These are phyloP conservation scores for Cyclotella kingstonii DNA, from an alignment of 108 stramenopile genomes.

Conservation along the genomic window DNA sequence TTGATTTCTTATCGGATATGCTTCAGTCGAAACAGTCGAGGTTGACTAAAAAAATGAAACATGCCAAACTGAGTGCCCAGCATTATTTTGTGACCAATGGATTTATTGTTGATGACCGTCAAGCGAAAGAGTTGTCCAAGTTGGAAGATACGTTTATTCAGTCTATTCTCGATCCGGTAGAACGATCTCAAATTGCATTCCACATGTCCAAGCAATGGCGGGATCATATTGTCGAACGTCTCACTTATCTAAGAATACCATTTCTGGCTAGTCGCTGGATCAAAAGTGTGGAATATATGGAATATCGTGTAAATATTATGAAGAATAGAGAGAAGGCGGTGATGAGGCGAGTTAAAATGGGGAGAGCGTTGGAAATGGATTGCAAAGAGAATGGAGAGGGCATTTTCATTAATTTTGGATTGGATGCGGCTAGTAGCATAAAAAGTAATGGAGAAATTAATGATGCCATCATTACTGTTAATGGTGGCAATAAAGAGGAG, in stretches of 20 bases:
- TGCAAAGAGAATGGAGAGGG: constrained; percentile 45
- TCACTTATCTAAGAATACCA: constrained; percentile 50
- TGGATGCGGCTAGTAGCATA: background rate
- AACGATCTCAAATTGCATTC: constrained; percentile 70
- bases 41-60: constrained; percentile 89
- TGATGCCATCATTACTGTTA: background rate
- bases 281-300: constrained; percentile 73
- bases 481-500: constrained; percentile 1
- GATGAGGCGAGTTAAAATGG: constrained; percentile 74
- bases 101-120: constrained; percentile 32
- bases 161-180: constrained; percentile 55
- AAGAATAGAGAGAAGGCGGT: constrained; percentile 69
- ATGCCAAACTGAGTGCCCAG: constrained; percentile 71
- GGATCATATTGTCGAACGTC: constrained; percentile 64
- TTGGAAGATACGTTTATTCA: constrained; percentile 63
- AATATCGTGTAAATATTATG: constrained; percentile 51
- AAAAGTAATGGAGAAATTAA: background rate
- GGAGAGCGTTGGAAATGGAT: constrained; percentile 61
- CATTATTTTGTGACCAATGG: constrained; percentile 46
- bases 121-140: constrained; percentile 54
- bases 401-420: constrained; percentile 73
- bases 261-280: constrained; percentile 71
- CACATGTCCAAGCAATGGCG: constrained; percentile 86
- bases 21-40: constrained; percentile 83
- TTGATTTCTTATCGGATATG: constrained; percentile 75